Conservation (phyloP, 208 protist species). For the Angomonas ambiguus region DNA sequence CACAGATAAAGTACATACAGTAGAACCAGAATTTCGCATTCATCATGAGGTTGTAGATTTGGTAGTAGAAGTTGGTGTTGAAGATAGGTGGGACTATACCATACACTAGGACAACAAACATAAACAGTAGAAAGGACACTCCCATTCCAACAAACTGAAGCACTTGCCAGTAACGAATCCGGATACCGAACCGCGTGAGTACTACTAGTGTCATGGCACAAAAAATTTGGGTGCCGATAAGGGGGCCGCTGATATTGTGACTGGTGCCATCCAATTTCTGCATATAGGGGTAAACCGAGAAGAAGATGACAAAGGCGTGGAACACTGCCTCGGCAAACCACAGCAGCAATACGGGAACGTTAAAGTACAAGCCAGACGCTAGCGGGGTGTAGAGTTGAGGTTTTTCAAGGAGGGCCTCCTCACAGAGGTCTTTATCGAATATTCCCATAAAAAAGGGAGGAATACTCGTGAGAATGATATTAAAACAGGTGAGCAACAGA, state of each 20-base stretch:
- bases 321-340: slow-evolving; percentile 63
- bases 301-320: slow-evolving; percentile 68
- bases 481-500: slow-evolving; percentile 88
- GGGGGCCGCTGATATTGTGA: slow-evolving; percentile 38
- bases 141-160: slow-evolving; percentile 53
- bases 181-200: slow-evolving; percentile 51
- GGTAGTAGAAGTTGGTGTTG: slow-evolving; percentile 61
- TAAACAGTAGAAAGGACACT: slow-evolving; percentile 43
- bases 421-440: slow-evolving; percentile 90
- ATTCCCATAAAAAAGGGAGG: slow-evolving; percentile 89
- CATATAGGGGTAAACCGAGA: slow-evolving; percentile 45
- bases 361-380: slow-evolving; percentile 76
- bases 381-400: slow-evolving; percentile 75
- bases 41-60: slow-evolving; percentile 52
- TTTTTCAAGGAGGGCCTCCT: slow-evolving; percentile 49
- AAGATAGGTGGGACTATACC: slow-evolving; percentile 46
- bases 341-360: slow-evolving; percentile 25
- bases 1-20: slow-evolving; percentile 46
- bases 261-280: slow-evolving; percentile 21
- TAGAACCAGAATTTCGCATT: slow-evolving; percentile 78
- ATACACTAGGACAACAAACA: slow-evolving; percentile 60
- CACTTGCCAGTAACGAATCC: slow-evolving; percentile 77
- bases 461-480: slow-evolving; percentile 82
- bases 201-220: slow-evolving; percentile 67
- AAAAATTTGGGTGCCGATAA: slow-evolving; percentile 63